Conservation (phyloP, 106 monocot species). For the Vanilla planifolia region DNA sequence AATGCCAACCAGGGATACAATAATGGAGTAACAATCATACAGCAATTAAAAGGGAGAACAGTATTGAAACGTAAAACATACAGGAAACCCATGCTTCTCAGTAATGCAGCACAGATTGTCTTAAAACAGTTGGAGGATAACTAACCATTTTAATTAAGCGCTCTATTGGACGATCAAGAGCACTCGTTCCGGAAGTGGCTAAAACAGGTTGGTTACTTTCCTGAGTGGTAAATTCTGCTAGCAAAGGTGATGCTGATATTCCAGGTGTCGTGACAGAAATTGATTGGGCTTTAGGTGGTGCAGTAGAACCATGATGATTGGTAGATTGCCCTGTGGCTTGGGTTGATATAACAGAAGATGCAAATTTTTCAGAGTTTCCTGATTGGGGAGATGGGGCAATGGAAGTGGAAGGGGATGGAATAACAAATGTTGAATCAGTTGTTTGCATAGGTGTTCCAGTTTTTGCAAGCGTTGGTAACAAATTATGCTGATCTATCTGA, state of each 20-base stretch:
- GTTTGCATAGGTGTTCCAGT: constrained; percentile 65
- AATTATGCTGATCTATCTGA: constrained; percentile 70
- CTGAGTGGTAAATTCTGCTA: constrained; percentile 55
- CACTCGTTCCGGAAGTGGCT: constrained; percentile 24
- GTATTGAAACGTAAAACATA: too few species aligned
- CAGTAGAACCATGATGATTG: constrained; percentile 22
- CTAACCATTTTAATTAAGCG: constrained; percentile 79
- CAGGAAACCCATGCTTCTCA: too few species aligned
- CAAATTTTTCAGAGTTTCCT: constrained; percentile 66
- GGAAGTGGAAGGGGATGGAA: constrained; percentile 79
- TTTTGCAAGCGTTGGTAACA: constrained; percentile 64
- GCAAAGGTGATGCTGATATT: constrained; percentile 89
- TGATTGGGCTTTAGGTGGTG: constrained; percentile 33
- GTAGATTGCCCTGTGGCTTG: constrained; percentile 27
- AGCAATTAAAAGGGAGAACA: too few species aligned
- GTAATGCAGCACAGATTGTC: too few species aligned
- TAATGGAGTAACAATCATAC: too few species aligned
- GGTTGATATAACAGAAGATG: constrained; percentile 33
- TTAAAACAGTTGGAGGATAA: constrained; percentile 5
- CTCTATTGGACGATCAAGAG: constrained; percentile 61
- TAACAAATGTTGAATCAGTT: constrained; percentile 55
- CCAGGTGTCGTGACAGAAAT: constrained; percentile 73
- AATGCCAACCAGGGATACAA: too few species aligned
- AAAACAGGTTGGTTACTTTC: constrained; percentile 54
- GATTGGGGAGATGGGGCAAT: constrained; percentile 64